A percentile compares a stretch with the other conserved stretches of the same genome.
Conservation (phyloP, 1,284 basidiomycete genomes). For the Golubevia sp. region DNA sequence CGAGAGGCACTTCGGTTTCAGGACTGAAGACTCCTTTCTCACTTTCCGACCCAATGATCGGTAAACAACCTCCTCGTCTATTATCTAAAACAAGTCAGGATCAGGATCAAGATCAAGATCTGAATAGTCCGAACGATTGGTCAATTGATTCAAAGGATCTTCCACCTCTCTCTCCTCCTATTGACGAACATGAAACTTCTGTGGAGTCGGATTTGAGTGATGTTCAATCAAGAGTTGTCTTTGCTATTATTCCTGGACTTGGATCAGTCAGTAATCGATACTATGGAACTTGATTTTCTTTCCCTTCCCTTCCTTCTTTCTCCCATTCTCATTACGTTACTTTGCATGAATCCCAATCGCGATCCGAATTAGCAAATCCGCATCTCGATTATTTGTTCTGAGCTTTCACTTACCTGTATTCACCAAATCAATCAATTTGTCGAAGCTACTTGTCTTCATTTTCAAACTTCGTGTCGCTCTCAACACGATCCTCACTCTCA, state of each 20-base stretch:
- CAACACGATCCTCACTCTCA: too few species aligned
- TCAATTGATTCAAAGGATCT: too few species aligned
- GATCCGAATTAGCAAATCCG: too few species aligned
- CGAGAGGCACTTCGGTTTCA: too few species aligned
- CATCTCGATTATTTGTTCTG: too few species aligned
- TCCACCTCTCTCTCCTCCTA: slow-evolving; percentile 8
- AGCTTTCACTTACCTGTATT: too few species aligned
- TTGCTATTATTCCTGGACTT: slow-evolving; percentile 51
- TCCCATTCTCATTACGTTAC: too few species aligned
- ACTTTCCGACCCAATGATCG: slow-evolving; percentile 12
- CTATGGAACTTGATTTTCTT: slow-evolving; percentile 26
- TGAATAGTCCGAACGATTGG: background rate
- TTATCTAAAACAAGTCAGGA: slow-evolving; percentile 6
- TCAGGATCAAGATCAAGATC: background rate
- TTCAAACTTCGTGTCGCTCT: too few species aligned
- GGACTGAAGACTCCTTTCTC: background rate
- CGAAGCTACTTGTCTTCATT: too few species aligned
- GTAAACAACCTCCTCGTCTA: slow-evolving; percentile 15
- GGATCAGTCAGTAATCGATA: slow-evolving; percentile 56
- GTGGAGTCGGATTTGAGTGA: background rate
- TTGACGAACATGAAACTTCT: slow-evolving; percentile 1
- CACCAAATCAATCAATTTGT: too few species aligned
- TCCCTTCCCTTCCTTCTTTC: background rate
- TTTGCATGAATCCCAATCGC: too few species aligned
- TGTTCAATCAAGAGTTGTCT: slow-evolving; percentile 32